Percentiles rank a stretch among this genome's conserved stretches.
Conservation (phyloP, 345 rosid species). For the Salix suchowensis region DNA sequence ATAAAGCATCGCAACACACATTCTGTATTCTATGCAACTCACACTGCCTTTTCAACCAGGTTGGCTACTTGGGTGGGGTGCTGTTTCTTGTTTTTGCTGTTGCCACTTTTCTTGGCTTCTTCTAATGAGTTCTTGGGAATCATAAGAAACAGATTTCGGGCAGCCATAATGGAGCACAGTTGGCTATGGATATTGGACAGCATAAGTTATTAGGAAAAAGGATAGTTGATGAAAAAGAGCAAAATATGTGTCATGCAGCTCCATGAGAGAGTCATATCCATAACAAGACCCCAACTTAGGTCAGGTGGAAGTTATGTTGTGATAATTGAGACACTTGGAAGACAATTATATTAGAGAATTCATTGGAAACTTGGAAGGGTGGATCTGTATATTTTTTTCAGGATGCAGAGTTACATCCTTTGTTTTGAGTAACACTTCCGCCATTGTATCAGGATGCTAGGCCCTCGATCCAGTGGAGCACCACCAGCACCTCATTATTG, state of each 20-base stretch:
- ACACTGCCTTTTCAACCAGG: constrained; percentile 48
- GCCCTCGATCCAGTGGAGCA: too few relatives aligned
- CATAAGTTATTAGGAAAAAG: constrained; percentile 1
- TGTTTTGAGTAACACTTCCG: not conserved
- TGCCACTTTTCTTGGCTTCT: constrained; percentile 85
- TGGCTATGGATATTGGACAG: not conserved
- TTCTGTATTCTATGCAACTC: constrained; percentile 6
- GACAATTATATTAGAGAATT: not conserved
- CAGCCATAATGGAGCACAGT: not conserved
- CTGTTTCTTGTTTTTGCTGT: constrained; percentile 80
- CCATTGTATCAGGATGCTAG: not conserved
- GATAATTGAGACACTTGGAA: not conserved
- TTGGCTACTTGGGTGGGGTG: constrained; percentile 83
- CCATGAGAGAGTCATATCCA: not conserved
- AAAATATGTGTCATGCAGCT: not conserved
- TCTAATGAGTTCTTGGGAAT: constrained; percentile 31
- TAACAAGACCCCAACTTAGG: not conserved
- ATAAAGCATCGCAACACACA: not conserved
- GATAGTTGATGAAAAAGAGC: not conserved
- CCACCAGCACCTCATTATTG: too few relatives aligned
- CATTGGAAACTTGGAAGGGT: not conserved
- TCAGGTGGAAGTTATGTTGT: not conserved
- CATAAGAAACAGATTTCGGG: constrained; percentile 7
- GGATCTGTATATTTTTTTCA: not conserved
- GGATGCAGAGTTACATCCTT: not conserved